A percentile compares a stretch with the other conserved stretches of the same genome.
Conservation (phyloP, 129 eudicot genomes). For the Centaurea solstitialis region DNA sequence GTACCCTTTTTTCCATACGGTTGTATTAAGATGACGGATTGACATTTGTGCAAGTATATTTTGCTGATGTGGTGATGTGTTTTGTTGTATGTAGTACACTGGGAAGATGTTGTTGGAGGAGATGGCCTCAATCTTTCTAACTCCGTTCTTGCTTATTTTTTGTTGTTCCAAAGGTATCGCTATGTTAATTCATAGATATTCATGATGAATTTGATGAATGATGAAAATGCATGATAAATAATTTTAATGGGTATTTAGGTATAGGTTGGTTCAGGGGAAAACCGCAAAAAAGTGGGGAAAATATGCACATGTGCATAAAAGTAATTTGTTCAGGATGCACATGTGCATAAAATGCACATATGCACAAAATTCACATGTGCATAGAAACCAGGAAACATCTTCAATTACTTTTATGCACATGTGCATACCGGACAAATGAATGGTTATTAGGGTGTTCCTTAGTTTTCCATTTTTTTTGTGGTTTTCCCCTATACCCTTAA, state of each 20-base stretch:
- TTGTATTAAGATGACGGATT: not conserved
- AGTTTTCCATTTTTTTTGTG: not conserved
- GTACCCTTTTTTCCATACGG: slow-evolving; percentile 31
- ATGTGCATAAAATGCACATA: too few species aligned
- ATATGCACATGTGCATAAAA: not conserved
- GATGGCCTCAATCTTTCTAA: slow-evolving; percentile 94
- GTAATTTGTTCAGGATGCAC: not conserved
- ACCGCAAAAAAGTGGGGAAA: not conserved
- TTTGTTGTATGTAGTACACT: slow-evolving; percentile 61
- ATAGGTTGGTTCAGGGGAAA: not conserved
- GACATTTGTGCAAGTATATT: not conserved
- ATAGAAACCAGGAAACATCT: too few species aligned
- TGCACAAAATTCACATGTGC: not conserved
- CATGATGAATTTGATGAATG: too few species aligned
- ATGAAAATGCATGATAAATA: too few species aligned
- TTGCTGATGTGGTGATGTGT: slow-evolving; percentile 14
- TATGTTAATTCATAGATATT: not conserved
- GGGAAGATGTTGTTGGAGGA: slow-evolving; percentile 95
- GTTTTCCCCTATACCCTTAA: not conserved
- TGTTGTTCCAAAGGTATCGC: slow-evolving; percentile 82
- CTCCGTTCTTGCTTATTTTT: slow-evolving; percentile 84
- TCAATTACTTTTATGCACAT: not conserved
- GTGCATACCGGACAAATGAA: not conserved
- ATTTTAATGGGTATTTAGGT: not conserved
- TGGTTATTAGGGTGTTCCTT: not conserved